These are phyloP conservation scores for Closterium sp. DNA, from an alignment of 139 green algal genomes.

Conservation along the genomic window DNA sequence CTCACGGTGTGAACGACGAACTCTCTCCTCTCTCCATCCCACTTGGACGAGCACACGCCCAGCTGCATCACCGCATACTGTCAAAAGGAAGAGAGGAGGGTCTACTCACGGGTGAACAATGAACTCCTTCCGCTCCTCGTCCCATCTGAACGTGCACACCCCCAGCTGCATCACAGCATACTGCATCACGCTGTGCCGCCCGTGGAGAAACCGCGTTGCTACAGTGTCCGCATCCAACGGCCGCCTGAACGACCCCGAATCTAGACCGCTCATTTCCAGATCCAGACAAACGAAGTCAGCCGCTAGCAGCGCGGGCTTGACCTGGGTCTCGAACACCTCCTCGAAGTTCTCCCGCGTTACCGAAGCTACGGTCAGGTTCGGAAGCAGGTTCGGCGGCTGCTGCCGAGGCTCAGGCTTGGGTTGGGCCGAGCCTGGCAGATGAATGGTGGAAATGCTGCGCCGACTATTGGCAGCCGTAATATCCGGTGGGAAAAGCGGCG, in stretches of 20 bases:
- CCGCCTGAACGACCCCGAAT: constrained; percentile 19
- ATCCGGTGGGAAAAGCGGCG: background rate
- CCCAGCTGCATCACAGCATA: constrained; percentile 29
- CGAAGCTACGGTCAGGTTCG: background rate
- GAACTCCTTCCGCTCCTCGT: background rate
- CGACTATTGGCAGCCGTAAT: background rate
- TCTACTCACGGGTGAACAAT: background rate
- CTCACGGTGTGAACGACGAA: too few relatives aligned
- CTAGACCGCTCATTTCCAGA: constrained; percentile 36
- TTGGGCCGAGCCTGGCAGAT: background rate
- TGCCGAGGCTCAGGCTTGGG: background rate
- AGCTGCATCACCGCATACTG: constrained; percentile 4
- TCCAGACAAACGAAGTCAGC: constrained; percentile 31
- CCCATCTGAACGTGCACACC: constrained; percentile 29
- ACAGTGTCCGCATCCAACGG: constrained; percentile 16
- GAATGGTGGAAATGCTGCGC: background rate
- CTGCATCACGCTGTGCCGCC: constrained; percentile 15
- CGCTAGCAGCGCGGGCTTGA: constrained; percentile 5
- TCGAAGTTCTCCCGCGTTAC: constrained; percentile 6
- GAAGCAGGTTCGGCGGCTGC: background rate
- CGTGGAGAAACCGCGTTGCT: constrained; percentile 31
- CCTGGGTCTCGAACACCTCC: constrained; percentile 6
- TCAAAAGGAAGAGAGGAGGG: too few relatives aligned
- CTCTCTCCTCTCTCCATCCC: background rate
- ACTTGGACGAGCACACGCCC: constrained; percentile 25